Evolutionary conservation across 768 basidiomycete genomes (phyloP), one percentile per base, ranked within the genome.

Genomic region (Terana coerulea): DNA sequence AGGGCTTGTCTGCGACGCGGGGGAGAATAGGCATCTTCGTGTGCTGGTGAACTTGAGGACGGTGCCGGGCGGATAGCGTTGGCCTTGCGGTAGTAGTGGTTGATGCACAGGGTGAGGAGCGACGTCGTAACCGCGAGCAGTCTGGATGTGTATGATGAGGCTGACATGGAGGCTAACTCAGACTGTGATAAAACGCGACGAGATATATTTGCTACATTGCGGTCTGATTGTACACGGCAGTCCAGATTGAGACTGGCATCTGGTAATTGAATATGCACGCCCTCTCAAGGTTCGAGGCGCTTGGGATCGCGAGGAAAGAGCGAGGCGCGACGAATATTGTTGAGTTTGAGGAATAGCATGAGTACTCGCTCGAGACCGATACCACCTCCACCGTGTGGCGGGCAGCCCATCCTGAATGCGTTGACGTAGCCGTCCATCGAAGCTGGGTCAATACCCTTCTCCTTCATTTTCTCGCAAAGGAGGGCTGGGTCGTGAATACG

Each of bases 241-340:
- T 34, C 46, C 36, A 22, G 44, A 29, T 55, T 21, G 9, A 28
- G 33, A 35, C 11, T n/a, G 28, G 31, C n/a, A 34, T 41, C 33
- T 43, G 25, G 49, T 28, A 10, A 21, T 3, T 26, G 15, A 7
- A 15, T 30, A 28, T 43, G n/a, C n/a, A n/a, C n/a, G n/a, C n/a
- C n/a, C 36, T 44, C 15, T 72, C 69, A 98, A 36, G 95, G 95
- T 59, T 91, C 89, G 59, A 98, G 74, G 51, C 95, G 78, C 74
- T 93, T 95, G 51, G 97, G 97, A 73, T 98, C 97, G 63, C 97
- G 81, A 12, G 97, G 97, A 84, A 98, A 98, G 64, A 98, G 65
- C 22, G 89, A 89, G 22, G 92, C 94, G 44, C 92, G 76, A 45
- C 95, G 79, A 63, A 98, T 94, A 75, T 98, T 97, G 74, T 88